phyloP scores from a whole-genome alignment of 2,329 filamentous ascomycete genomes.

The Graphilbum sp. region DNA sequence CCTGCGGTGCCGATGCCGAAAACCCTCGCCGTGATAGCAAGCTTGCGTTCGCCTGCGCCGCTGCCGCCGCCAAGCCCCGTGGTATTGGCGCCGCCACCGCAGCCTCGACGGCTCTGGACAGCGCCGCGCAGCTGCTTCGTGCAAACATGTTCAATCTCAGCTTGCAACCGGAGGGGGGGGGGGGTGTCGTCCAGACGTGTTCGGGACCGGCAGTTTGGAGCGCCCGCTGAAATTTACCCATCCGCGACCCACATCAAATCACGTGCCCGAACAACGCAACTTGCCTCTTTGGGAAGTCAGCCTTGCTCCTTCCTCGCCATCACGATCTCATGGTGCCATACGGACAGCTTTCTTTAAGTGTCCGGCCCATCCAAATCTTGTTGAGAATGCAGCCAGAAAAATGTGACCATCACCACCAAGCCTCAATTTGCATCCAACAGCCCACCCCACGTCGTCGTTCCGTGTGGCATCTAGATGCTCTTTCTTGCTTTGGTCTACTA shows the following conservation, averaged over 20 bases:
- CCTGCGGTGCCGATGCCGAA: conserved; percentile 48
- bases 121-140: conserved; percentile 41
- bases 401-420: no score
- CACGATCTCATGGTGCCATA: no score
- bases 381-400: no score
- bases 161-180: background rate
- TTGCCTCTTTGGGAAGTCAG: conserved; percentile 6
- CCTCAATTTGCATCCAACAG: no score
- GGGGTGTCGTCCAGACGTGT: no score
- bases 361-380: no score
- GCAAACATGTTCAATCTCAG: conserved; percentile 37
- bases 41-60: no score
- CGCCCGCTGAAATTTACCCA: conserved; percentile 7
- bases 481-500: no score
- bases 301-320: conserved; percentile 4
- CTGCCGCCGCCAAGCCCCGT: background rate
- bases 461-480: no score
- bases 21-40: conserved; percentile 30
- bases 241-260: background rate
- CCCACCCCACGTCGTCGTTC: no score
- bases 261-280: background rate
- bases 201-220: no score
- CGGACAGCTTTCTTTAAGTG: no score
- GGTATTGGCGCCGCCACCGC: conserved; percentile 17
- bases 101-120: conserved; percentile 38